These are phyloP conservation scores for Saccharomycopsis sp. DNA, from an alignment of 805 yeast species.

Conservation along the genomic window DNA sequence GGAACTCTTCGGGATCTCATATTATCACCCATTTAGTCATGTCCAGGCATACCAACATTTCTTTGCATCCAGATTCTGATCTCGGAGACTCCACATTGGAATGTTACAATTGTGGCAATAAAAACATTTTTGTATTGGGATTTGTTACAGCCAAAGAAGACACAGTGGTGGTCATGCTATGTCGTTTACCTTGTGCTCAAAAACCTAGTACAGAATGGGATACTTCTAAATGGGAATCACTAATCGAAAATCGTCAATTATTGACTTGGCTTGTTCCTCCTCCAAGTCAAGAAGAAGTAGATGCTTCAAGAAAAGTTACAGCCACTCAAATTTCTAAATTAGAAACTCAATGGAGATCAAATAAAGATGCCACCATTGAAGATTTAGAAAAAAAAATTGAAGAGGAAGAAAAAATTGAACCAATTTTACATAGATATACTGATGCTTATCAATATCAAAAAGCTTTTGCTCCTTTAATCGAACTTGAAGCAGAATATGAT, in stretches of 20 bases:
- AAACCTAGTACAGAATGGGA: conserved; percentile 75
- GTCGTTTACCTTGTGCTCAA: conserved; percentile 84
- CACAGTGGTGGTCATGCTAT: conserved; percentile 74
- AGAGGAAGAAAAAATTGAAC: conserved; percentile 48
- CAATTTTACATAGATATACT: conserved; percentile 63
- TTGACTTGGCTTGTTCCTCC: conserved; percentile 71
- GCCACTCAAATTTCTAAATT: conserved; percentile 57
- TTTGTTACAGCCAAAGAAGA: conserved; percentile 82
- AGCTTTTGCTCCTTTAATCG: conserved; percentile 73
- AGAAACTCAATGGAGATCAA: conserved; percentile 74
- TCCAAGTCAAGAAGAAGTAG: conserved; percentile 54
- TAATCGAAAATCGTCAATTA: conserved; percentile 70
- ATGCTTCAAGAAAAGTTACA: conserved; percentile 40
- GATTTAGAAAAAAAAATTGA: conserved; percentile 44
- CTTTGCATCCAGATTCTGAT: conserved; percentile 70
- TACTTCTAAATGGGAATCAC: conserved; percentile 75
- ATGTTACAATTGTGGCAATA: conserved; percentile 83
- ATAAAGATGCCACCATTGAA: conserved; percentile 58
- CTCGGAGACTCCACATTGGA: conserved; percentile 82
- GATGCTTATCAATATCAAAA: conserved; percentile 83
- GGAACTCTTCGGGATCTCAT: conserved; percentile 58
- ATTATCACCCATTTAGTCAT: conserved; percentile 77
- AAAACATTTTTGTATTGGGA: conserved; percentile 72
- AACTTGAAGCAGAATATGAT: conserved; percentile 76
- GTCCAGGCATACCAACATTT: conserved; percentile 64